These are phyloP conservation scores for Lachnellula hyalina DNA, from an alignment of 2,329 filamentous ascomycete genomes.

Conservation along the genomic window DNA sequence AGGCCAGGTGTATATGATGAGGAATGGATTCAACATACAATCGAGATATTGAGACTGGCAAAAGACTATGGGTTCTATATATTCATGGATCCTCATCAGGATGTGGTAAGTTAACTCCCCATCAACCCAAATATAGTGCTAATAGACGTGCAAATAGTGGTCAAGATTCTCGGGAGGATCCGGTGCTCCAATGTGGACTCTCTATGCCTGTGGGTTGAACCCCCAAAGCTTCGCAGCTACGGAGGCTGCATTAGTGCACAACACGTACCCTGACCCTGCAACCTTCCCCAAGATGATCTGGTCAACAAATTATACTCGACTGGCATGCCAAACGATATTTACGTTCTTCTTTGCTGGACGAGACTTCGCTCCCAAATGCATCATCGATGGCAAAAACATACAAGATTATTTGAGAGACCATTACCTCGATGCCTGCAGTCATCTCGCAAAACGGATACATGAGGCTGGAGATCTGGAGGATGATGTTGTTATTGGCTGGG, in stretches of 20 bases:
- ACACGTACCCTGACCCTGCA: conserved; percentile 79
- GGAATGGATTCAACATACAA: conserved; percentile 86
- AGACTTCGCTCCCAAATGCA: conserved; percentile 92
- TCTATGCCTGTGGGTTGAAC: conserved; percentile 90
- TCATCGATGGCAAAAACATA: conserved; percentile 92
- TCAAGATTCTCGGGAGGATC: conserved; percentile 91
- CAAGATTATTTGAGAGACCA: conserved; percentile 91
- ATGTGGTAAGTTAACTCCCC: conserved; percentile 64
- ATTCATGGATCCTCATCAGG: conserved; percentile 98
- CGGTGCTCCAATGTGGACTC: conserved; percentile 94
- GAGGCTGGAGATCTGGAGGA: conserved; percentile 86
- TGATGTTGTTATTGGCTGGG: conserved; percentile 88
- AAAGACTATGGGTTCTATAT: conserved; percentile 92
- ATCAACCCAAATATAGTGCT: conserved; percentile 18
- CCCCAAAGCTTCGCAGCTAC: conserved; percentile 79
- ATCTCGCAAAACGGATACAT: conserved; percentile 78
- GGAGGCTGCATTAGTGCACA: conserved; percentile 90
- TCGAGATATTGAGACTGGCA: conserved; percentile 74
- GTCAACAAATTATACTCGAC: conserved; percentile 91
- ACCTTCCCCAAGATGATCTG: conserved; percentile 98
- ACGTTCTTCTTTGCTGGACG: conserved; percentile 88
- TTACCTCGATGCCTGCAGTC: conserved; percentile 72
- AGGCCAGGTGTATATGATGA: conserved; percentile 93
- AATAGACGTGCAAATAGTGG: conserved; percentile 50
- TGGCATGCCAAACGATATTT: conserved; percentile 86